Evolutionary conservation across 768 basidiomycete species (phyloP), one percentile per base, ranked within the genome.

Genomic region (Gymnopilus junonius): DNA sequence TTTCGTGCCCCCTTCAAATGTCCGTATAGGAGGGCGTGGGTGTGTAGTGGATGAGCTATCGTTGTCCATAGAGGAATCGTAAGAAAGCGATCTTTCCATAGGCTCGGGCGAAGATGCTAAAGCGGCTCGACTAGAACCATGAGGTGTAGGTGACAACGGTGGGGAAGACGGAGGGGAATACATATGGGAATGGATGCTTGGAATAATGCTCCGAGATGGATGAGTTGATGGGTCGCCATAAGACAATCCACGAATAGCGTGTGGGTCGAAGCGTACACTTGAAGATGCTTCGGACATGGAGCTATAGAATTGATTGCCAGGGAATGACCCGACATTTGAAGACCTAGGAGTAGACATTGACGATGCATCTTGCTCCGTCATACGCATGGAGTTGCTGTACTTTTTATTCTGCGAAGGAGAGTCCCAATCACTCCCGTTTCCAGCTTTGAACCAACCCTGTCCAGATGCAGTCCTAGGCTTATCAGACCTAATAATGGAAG

Each of bases 401-500:
- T 53, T 60, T 27, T 29, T 46, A 53, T 45, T 61, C 43, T 37
- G 42, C 15, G 66, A 58, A 46, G 59, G 57, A 45, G 67, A 63
- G 35, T 80, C 81, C 81, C 82, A 86, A 62, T 82, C 83, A 59
- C 84, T 84, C 37, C 76, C 74, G 37, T 78, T 82, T 37, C 79
- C 77, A 40, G 85, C 80, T 63, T 79, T 79, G 23, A 85, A 75
- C 86, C 86, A 87, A 29, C 85, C 84, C 48, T 76, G 69, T 42
- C 71, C 72, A 65, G 63, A 55, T 45, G 61, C 61, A 21, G 45
- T 62, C 25, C 64, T 63, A 34, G 60, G 27, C 29, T 67, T 66
- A 32, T 65, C 63, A 4, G 50, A 35, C 29, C 59, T 61, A 8
- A 62, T 45, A 35, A 55, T 39, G 42, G 61, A 55, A 20, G 48